Base-by-base conservation (phyloP, 2,329 filamentous ascomycete genomes). In the Colletotrichum orchidophilum region DNA sequence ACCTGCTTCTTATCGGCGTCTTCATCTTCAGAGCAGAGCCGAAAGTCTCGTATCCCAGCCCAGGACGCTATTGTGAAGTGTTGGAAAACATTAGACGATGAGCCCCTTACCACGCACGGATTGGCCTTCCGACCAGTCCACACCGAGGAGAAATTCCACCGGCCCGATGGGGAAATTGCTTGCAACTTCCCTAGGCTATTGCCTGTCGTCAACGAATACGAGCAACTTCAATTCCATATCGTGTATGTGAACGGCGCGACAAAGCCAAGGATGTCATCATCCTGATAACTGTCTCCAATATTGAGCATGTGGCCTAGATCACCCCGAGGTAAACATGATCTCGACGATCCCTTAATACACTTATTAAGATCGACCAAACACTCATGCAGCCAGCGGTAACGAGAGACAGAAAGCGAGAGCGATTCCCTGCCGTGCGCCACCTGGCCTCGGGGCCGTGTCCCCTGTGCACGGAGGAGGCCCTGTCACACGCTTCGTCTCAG, bases 401-500 rank as follows among this genome's bases (percentile, higher is more conserved):
- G 24, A 33, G 13, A 11, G 18, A 27, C 11, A 62, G 1, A 54
- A 59, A 15, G 8, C 33, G 52, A 68, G 39, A 50, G 31, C 26
- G 52, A 68, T 26, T 50, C 13, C 27, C 52, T 42, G 8, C 35
- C 26, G 2, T 5, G 9, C 24, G 7, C 12, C 12, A 7, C 12
- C 12, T 1, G 7, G 15, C 11, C 6, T 6, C n/a, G 7, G 24
- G 11, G 15, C 24, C 31, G 33, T 15, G 64, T 21, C 8, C 68
- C 24, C 49, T n/a, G 58, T 46, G 58, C 63, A 68, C 68, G 39
- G 64, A 54, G 58, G 7, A 42, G n/a, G 52, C 31, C 24, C 53
- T 71, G 58, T 29, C 58, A 63, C 68, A 57, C 12, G 27, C 27
- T 33, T 18, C 59, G 68, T 71, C 68, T 68, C 68, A 59, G 52